These are phyloP conservation scores for Juncus effusus DNA, from an alignment of 176 grass and related monocot genomes.

Conservation along the genomic window DNA sequence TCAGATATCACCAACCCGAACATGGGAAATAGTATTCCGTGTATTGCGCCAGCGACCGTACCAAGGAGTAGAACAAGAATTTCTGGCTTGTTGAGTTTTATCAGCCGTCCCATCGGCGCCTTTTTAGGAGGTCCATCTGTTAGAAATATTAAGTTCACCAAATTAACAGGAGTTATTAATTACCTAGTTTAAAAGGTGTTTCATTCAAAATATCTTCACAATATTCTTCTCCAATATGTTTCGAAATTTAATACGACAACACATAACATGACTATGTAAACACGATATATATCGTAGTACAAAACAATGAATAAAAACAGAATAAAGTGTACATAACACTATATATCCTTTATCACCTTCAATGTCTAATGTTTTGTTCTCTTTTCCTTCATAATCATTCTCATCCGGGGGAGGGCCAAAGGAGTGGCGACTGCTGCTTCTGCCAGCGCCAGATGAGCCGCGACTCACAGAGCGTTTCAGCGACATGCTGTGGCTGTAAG, in stretches of 20 bases:
- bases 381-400: neutral
- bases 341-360: no score
- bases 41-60: conserved; percentile 57
- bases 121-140: conserved; percentile 24
- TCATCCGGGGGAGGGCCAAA: conserved; percentile 21
- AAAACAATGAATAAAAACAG: no score
- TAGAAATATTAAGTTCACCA: neutral
- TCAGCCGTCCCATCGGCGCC: conserved; percentile 41
- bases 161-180: neutral
- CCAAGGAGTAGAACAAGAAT: conserved; percentile 52
- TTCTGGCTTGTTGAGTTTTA: conserved; percentile 68
- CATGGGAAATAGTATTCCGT: conserved; percentile 62
- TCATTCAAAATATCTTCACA: no score
- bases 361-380: neutral
- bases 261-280: no score
- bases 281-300: no score
- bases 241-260: no score
- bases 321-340: no score
- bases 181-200: no score
- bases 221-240: no score
- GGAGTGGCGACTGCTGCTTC: conserved; percentile 48
- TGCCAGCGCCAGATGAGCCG: conserved; percentile 26
- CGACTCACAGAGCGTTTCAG: conserved; percentile 46
- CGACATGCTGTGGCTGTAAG: conserved; percentile 48
- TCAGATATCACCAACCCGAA: conserved; percentile 50